A percentile compares a stretch with the other conserved stretches of the same genome.
phyloP scores from a whole-genome alignment of 2,329 filamentous ascomycete species.

The Sclerotinia spermophila region DNA sequence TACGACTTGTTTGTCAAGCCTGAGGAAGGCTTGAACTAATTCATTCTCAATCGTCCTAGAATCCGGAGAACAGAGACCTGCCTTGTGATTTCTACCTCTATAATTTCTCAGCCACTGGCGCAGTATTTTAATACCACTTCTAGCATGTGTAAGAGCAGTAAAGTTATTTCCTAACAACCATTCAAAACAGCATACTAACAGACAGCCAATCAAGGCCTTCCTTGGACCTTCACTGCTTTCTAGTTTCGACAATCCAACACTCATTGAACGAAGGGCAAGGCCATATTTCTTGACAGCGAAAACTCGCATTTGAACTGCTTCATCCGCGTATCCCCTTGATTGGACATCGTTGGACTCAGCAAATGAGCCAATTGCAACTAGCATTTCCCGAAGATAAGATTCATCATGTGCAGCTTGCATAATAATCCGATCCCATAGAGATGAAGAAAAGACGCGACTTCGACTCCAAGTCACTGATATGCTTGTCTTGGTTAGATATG shows the following conservation, averaged over 20 bases:
- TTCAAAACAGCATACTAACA: conserved; percentile 21
- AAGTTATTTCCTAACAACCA: conserved; percentile 14
- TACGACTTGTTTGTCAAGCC: conserved; percentile 23
- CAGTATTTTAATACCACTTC: conserved; percentile 8
- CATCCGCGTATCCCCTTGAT: background rate
- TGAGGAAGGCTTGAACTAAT: conserved; percentile 17
- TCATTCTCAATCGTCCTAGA: conserved; percentile 20
- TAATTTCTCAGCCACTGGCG: conserved; percentile 13
- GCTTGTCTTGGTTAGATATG: conserved; percentile 10
- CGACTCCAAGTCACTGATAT: conserved; percentile 44
- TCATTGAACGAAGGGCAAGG: conserved; percentile 18
- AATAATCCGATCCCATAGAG: conserved; percentile 59
- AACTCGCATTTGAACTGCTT: conserved; percentile 8
- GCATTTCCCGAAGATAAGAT: conserved; percentile 56
- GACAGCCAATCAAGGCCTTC: conserved; percentile 19
- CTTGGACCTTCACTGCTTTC: background rate
- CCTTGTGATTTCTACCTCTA: background rate
- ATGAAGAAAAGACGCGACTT: conserved; percentile 49
- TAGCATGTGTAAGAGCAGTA: conserved; percentile 17
- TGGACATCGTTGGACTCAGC: conserved; percentile 14
- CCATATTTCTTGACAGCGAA: conserved; percentile 19
- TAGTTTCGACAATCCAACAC: conserved; percentile 2
- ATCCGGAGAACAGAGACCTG: conserved; percentile 12
- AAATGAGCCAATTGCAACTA: conserved; percentile 61
- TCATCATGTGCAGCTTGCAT: conserved; percentile 60